Evolutionary conservation across 164 flowering plant species (phyloP).

Genomic region (Chloranthus sessilifolius): DNA sequence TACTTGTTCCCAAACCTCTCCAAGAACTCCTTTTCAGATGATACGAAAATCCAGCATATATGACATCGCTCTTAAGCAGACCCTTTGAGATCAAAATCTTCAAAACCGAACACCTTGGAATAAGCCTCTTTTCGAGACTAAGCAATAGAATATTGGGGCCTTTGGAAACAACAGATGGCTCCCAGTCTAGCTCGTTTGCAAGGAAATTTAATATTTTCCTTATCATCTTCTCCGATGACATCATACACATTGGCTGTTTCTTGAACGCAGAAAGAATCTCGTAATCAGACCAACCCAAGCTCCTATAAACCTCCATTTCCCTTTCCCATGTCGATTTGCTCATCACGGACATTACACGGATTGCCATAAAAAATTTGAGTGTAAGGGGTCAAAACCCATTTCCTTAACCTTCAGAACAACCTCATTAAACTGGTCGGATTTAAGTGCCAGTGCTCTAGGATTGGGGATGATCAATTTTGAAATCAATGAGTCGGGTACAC

Average conservation of each 20-base stretch:
- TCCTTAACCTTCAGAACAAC: constrained; percentile 3
- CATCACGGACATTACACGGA: background rate
- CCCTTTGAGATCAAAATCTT: too few species aligned
- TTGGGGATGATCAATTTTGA: background rate
- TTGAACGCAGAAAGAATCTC: constrained; percentile 2
- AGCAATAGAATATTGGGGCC: background rate
- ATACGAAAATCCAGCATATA: too few species aligned
- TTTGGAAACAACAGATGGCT: background rate
- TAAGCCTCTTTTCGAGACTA: too few species aligned
- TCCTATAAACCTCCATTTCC: constrained; percentile 3
- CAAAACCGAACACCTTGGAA: too few species aligned
- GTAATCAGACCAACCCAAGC: constrained; percentile 8
- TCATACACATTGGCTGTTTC: constrained; percentile 3
- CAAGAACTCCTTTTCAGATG: too few species aligned
- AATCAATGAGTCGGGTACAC: constrained; percentile 14
- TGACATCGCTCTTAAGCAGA: too few species aligned
- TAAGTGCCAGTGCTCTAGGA: background rate
- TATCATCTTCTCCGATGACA: constrained; percentile 5
- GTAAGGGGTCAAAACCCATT: constrained; percentile 6
- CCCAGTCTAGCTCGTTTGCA: constrained; percentile 6
- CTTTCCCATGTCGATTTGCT: background rate
- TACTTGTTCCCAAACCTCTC: too few species aligned
- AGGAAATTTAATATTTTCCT: constrained; percentile 1
- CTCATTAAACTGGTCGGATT: constrained; percentile 5
- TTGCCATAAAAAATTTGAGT: background rate